phyloP scores from a whole-genome alignment of 2,329 filamentous ascomycete species.

The Xylaria sp. region DNA sequence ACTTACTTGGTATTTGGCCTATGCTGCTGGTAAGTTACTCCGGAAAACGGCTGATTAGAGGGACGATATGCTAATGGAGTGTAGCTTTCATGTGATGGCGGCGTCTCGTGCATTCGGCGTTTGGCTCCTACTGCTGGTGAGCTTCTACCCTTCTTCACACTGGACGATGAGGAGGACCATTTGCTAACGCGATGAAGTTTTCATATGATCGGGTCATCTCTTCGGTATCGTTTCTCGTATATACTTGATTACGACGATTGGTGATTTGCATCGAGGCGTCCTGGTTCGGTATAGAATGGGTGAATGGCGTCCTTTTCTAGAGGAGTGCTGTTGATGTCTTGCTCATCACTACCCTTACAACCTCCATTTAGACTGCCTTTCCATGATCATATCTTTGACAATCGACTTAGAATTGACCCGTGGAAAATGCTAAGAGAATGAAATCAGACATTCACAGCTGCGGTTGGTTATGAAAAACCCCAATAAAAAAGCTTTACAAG shows the following conservation, averaged over 20 bases:
- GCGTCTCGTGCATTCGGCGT: slow-evolving; percentile 81
- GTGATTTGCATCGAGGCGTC: background rate
- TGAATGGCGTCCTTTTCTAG: background rate
- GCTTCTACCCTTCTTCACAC: slow-evolving; percentile 18
- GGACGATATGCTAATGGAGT: too few species aligned
- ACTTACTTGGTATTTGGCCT: slow-evolving; percentile 79
- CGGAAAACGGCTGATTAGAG: too few species aligned
- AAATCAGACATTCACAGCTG: too few species aligned
- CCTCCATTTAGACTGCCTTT: background rate
- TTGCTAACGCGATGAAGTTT: slow-evolving; percentile 21
- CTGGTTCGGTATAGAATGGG: background rate
- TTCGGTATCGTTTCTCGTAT: background rate
- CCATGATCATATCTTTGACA: background rate
- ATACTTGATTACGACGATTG: background rate
- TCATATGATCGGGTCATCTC: slow-evolving; percentile 20
- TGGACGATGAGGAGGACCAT: background rate
- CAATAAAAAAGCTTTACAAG: too few species aligned
- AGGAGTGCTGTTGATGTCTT: background rate
- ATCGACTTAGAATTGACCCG: too few species aligned
- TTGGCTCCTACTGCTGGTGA: slow-evolving; percentile 70
- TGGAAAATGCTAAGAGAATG: too few species aligned
- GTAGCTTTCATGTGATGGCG: slow-evolving; percentile 53
- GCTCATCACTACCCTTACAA: background rate
- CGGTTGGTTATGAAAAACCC: too few species aligned
- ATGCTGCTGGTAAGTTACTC: slow-evolving; percentile 59